These are phyloP conservation scores for Mycena galopus DNA, from an alignment of 768 basidiomycete genomes.

Conservation along the genomic window DNA sequence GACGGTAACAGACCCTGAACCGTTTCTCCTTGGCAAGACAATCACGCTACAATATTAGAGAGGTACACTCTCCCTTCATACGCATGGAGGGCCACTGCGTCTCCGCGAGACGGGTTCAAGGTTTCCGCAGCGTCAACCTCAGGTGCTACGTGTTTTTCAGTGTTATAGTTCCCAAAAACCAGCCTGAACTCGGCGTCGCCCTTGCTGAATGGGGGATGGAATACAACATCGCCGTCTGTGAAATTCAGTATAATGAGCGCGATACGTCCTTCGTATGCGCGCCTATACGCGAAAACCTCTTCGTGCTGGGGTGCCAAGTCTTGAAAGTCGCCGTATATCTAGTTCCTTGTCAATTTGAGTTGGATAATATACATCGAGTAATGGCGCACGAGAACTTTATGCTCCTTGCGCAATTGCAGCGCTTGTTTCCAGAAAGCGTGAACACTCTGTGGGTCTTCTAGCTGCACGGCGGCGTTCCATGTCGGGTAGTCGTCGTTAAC, in stretches of 20 bases:
- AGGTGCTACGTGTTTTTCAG: too few relatives aligned
- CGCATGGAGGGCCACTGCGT: slow-evolving; percentile 39
- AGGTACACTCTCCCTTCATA: slow-evolving; percentile 54
- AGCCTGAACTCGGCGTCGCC: slow-evolving; percentile 32
- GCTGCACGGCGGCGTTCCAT: slow-evolving; percentile 70
- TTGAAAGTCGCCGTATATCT: slow-evolving; percentile 75
- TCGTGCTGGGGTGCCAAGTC: slow-evolving; percentile 61
- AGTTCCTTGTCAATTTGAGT: background rate
- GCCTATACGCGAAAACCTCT: slow-evolving; percentile 67
- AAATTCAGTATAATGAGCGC: slow-evolving; percentile 67
- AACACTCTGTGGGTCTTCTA: slow-evolving; percentile 64
- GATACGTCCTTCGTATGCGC: slow-evolving; percentile 50
- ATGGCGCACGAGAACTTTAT: slow-evolving; percentile 64
- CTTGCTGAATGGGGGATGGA: background rate
- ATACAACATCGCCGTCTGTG: slow-evolving; percentile 40
- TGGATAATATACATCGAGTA: background rate
- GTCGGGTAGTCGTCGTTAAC: slow-evolving; percentile 74
- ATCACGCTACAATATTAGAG: too few relatives aligned
- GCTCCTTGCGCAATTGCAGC: slow-evolving; percentile 63
- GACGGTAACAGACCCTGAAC: too few relatives aligned
- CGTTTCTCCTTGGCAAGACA: too few relatives aligned
- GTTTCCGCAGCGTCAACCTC: too few relatives aligned
- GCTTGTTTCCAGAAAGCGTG: slow-evolving; percentile 74
- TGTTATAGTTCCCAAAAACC: slow-evolving; percentile 48
- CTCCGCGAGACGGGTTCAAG: background rate